Conservation (phyloP, 2,329 filamentous ascomycete species). For the Daldinia eschscholtzii region DNA sequence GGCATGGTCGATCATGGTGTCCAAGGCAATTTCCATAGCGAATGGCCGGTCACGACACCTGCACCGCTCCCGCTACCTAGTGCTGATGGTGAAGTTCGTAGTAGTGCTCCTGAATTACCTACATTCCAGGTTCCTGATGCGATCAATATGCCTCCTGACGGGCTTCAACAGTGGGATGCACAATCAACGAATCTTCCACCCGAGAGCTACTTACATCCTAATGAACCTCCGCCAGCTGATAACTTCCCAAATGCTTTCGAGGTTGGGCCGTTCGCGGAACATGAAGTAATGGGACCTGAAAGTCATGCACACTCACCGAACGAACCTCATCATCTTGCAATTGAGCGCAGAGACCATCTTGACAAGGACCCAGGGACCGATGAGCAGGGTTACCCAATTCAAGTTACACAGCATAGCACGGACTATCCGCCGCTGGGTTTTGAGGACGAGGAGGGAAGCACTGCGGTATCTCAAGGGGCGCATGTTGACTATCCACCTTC, state of each 20-base stretch:
- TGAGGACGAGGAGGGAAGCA: conserved; percentile 29
- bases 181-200: conserved; percentile 18
- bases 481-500: conserved; percentile 45
- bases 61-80: conserved; percentile 7
- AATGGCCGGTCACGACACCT: conserved; percentile 23
- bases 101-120: conserved; percentile 19
- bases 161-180: conserved; percentile 33
- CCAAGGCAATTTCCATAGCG: conserved; percentile 31
- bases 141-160: conserved; percentile 9
- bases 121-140: conserved; percentile 21
- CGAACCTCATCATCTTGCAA: conserved; percentile 24
- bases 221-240: conserved; percentile 16
- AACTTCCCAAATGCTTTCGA: conserved; percentile 17
- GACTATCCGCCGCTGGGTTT: conserved; percentile 44
- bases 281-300: conserved; percentile 11
- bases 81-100: neutral
- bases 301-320: conserved; percentile 29
- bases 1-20: conserved; percentile 42
- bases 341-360: conserved; percentile 21
- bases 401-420: conserved; percentile 15
- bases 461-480: conserved; percentile 23
- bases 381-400: conserved; percentile 23
- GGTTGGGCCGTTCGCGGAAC: conserved; percentile 8
- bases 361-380: conserved; percentile 10
- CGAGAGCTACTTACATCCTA: conserved; percentile 22